Base-by-base conservation (phyloP, 768 basidiomycete species). In the Boletus reticulatus region DNA sequence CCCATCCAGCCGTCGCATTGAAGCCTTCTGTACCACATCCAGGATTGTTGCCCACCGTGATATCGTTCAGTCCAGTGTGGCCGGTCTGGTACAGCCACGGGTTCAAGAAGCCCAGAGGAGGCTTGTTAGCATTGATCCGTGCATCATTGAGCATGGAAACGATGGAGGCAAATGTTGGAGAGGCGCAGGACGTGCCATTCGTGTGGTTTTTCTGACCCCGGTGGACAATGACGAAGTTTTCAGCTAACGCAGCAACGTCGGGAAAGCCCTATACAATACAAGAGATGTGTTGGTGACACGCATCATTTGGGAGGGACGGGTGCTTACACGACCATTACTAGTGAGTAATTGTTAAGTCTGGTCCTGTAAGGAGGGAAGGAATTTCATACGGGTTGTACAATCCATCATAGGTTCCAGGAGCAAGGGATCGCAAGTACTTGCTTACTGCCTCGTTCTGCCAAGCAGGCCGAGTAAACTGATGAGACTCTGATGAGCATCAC, bases 111-210 rank as follows among this genome's bases (percentile, higher is more conserved):
- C 87, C 87, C n/a, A 88, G 70, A 27, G 84, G 53, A 11, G 69
- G 62, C 48, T 73, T 69, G 0, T 73, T 72, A 0, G 71, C 72
- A 3, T 70, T 68, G 24, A 86, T 66, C 8, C 84, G 79, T 4
- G 79, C 83, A 52, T 88, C 85, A 50, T 88, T 88, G 50, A 89
- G 69, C 58, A 89, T 76, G 4, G 86, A 76, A 17, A 88, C 73
- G 49, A 89, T 72, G 24, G 78, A 82, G 8, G 87, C 78, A 55
- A 91, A 85, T 0, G 85, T 76, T 0, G 88, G 88, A 8, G 84
- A 63, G 1, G 87, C 65, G 1, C 84, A 83, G 16, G 86, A 88
- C 3, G 89, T 91, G 32, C 89, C 89, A 1, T 8, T 1, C 6
- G 27, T 29, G 27, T 8, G 74, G 79, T 51, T 55, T 12, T 72